phyloP scores from a whole-genome alignment of 2,329 filamentous ascomycete species.

The Diaporthe vexans region DNA sequence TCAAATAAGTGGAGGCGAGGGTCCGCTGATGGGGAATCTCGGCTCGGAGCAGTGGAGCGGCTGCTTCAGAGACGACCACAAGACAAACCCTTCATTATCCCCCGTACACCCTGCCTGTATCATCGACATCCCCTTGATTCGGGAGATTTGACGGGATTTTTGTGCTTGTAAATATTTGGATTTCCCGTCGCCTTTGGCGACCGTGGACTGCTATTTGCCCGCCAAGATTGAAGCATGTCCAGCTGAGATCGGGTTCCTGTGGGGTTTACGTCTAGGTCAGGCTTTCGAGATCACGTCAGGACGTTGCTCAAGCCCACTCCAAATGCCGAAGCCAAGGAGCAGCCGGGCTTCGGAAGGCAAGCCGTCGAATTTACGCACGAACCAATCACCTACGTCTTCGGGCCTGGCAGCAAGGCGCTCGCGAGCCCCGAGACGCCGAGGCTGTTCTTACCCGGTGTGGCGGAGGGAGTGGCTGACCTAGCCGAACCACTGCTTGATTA shows the following conservation, averaged over 20 bases:
- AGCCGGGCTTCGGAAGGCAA: background rate
- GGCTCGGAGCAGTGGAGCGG: constrained; percentile 12
- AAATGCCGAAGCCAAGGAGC: background rate
- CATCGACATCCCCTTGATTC: background rate
- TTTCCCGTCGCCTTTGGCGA: background rate
- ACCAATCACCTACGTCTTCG: background rate
- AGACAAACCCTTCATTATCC: constrained; percentile 3
- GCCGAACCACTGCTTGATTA: background rate
- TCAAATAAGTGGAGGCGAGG: constrained; percentile 11
- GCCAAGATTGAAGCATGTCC: background rate
- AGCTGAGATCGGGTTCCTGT: constrained; percentile 13
- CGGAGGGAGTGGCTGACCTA: background rate
- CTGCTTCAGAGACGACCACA: background rate
- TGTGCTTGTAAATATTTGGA: background rate
- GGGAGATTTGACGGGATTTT: background rate
- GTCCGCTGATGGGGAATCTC: constrained; percentile 14
- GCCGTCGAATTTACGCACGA: background rate
- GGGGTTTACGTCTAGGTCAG: background rate
- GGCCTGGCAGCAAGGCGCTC: background rate
- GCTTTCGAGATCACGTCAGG: background rate
- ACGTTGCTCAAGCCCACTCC: background rate
- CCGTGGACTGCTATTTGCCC: background rate
- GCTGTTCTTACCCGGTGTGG: background rate
- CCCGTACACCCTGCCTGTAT: background rate
- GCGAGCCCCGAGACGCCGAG: background rate